These are phyloP conservation scores for Diversispora eburnea DNA, from an alignment of 192 early-diverging fungal genomes.

Conservation along the genomic window DNA sequence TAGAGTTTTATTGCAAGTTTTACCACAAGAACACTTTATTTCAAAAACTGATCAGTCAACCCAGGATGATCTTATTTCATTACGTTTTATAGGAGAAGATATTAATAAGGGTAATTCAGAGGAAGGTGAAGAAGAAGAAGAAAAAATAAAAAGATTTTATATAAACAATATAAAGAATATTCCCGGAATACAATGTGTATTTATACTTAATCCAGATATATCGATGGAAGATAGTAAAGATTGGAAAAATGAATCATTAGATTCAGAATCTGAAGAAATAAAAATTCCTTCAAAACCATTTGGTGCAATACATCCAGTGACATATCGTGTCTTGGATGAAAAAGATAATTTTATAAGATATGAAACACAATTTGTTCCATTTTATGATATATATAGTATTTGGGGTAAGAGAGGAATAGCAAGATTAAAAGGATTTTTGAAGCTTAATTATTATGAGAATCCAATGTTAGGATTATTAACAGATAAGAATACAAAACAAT, in stretches of 20 bases:
- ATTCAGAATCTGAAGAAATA: too few species aligned
- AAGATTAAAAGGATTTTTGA: neutral
- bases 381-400: conserved; percentile 5
- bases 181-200: neutral
- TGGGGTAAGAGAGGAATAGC: neutral
- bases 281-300: neutral
- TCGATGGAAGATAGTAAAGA: neutral
- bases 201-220: neutral
- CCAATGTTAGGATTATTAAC: neutral
- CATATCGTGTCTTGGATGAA: neutral
- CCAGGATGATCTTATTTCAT: too few species aligned
- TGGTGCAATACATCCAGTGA: neutral
- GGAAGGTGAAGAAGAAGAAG: neutral
- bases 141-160: neutral
- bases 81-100: too few species aligned
- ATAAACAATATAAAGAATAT: neutral
- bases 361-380: neutral
- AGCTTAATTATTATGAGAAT: neutral
- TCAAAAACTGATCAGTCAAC: too few species aligned
- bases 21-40: neutral
- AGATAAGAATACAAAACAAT: neutral
- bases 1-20: neutral
- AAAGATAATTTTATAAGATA: neutral
- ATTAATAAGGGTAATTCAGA: too few species aligned
- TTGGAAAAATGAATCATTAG: neutral